Base-by-base conservation (phyloP, 768 basidiomycete species). In the Phaeotremella fagi region DNA sequence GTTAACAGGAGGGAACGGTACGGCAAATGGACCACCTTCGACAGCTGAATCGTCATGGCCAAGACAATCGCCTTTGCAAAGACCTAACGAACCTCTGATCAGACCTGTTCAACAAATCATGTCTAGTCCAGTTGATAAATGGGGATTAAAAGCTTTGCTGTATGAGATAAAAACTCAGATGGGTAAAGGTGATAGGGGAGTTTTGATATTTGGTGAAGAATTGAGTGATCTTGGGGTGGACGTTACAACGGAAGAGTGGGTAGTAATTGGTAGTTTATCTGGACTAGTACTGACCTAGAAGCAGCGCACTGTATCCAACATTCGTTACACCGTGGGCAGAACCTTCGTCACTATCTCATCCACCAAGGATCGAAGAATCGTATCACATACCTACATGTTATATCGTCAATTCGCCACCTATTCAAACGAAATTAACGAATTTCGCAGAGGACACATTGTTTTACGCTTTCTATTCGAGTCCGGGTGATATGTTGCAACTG, bases 241-340 rank as follows among this genome's bases (percentile, higher is more conserved):
- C 75, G 83, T 98, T 82, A 80, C 82, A 44, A 84, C 82, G 64
- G 78, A 81, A 64, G 89, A 88, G 87, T 90, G 77, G 80, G 85
- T 81, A 1, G n/a, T n/a, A n/a, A n/a, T n/a, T n/a, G 16, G 31
- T 7, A 33, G 31, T 16, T 33, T 7, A 7, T 16, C 16, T 7
- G 31, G 31, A 33, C 31, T 33, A 33, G 16, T 28, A 33, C 24
- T 49, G n/a, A 26, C 38, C 11, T 18, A 9, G 12, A 6, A 15
- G 18, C 74, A 87, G 88, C 71, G 86, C 86, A 67, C 78, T 92
- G 55, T 91, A 89, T 77, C 85, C 89, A 55, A 87, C 87, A 24
- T 92, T 98, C 77, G 88, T 94, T 68, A 92, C 94, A 52, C 92
- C 92, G 24, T 98, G 91, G 91, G 83, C 88, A 58, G 91, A 94